Conservation (phyloP, 208 protist species). For the Acanthamoeba culbertsoni region DNA sequence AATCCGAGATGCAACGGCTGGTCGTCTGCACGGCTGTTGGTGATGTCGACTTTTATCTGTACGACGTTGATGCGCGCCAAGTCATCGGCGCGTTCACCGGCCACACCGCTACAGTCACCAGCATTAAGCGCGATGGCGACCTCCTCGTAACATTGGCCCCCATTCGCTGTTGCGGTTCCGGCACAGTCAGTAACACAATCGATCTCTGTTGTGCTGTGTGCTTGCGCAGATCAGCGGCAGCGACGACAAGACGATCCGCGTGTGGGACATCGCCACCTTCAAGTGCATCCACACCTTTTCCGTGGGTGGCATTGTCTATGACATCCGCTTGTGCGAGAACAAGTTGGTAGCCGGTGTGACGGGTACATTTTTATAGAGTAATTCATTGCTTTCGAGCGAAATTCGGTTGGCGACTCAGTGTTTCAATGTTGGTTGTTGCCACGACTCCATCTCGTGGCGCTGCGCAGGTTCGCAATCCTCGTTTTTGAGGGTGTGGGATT, state of each 20-base stretch:
- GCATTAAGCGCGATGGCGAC: neutral
- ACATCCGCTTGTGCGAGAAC: constrained; percentile 42
- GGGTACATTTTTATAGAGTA: too few species aligned
- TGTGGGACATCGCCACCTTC: neutral
- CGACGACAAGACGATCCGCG: constrained; percentile 32
- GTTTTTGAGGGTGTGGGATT: neutral
- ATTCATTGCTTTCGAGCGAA: too few species aligned
- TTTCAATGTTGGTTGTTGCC: too few species aligned
- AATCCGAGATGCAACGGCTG: neutral
- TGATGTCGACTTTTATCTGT: neutral
- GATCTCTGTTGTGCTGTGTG: neutral
- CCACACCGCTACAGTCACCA: neutral
- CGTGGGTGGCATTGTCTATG: constrained; percentile 4
- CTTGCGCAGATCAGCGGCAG: neutral
- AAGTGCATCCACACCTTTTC: neutral
- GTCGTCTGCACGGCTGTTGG: neutral
- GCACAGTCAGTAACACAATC: neutral
- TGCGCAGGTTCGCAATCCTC: neutral
- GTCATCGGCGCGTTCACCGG: constrained; percentile 24
- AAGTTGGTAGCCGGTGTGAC: constrained; percentile 38
- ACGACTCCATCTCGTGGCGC: too few species aligned
- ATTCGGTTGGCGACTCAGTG: too few species aligned
- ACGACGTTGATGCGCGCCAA: neutral
- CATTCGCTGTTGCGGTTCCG: neutral
- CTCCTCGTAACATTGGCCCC: neutral